Base-by-base conservation (phyloP, 2,329 filamentous ascomycete genomes). In the Diaporthe humulicola region DNA sequence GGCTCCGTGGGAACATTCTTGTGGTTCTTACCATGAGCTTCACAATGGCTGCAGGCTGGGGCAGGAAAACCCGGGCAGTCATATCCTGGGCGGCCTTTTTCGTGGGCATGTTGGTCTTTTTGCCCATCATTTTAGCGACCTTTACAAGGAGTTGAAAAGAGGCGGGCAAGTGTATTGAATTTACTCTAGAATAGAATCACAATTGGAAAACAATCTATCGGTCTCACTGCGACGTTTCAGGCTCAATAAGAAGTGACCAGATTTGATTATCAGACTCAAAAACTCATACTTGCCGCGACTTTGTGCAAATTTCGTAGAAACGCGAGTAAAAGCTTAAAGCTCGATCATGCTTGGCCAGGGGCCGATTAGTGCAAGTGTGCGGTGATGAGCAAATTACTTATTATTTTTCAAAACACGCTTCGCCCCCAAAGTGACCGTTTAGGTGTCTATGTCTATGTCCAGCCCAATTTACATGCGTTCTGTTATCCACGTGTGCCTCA, bases 11-110 rank as follows among this genome's bases (percentile, higher is more conserved):
- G 3, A 45, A 45, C 14, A 17, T 36, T 3, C 5, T 60, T 3
- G n/a, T 40, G 19, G 4, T 38, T 12, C n/a, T 60, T 6, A 14
- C 33, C 0, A 60, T 71, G 69, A 22, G 38, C 28, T 60, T 71
- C 69, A 40, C 69, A 12, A 48, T 57, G 54, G 69, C 69, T 30
- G 69, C 54, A 14, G 40, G 50, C 30, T 71, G 69, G 69, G 30
- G 54, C 22, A 60, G 54, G 40, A 71, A 36, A n/a, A 60, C 69
- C 3, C 54, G 69, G 6, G 40, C 54, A 25, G 22, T 60, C 4
- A 8, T 71, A 2, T 45, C 54, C 22, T 71, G 69, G 69, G 40
- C 38, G 28, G 69, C 40, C 3, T 71, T 58, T 15, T 19, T 71
- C 2, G n/a, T 42, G 33, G 66, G 48, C 14, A 14, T 8, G 8